Conservation (phyloP, 768 basidiomycete genomes). For the Hysterangium stoloniferum region DNA sequence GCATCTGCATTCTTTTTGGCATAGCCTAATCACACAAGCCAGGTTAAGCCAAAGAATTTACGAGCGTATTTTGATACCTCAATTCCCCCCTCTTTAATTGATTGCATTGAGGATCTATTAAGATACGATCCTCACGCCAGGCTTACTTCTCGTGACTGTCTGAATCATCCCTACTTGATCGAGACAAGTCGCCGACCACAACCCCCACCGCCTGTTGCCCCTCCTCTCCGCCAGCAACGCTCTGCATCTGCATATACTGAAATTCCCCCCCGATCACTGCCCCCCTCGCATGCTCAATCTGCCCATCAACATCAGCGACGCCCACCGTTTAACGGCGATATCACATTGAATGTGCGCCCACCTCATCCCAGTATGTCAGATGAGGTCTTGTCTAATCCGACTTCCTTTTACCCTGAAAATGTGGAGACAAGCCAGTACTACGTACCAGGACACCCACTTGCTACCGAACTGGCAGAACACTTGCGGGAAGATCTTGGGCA, state of each 20-base stretch:
- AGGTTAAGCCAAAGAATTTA: slow-evolving; percentile 63
- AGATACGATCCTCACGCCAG: slow-evolving; percentile 87
- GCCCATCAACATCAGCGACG: slow-evolving; percentile 24
- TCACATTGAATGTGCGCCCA: slow-evolving; percentile 21
- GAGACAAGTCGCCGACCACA: slow-evolving; percentile 66
- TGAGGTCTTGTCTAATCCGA: slow-evolving; percentile 39
- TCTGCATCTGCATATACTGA: slow-evolving; percentile 27
- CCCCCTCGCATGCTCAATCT: slow-evolving; percentile 42
- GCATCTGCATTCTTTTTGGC: slow-evolving; percentile 6
- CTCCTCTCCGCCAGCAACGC: slow-evolving; percentile 19
- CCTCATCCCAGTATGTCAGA: slow-evolving; percentile 38
- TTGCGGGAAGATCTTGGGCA: slow-evolving; percentile 6
- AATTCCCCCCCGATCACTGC: slow-evolving; percentile 35
- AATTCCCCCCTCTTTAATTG: slow-evolving; percentile 73
- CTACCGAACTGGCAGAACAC: background rate
- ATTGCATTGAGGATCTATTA: slow-evolving; percentile 87
- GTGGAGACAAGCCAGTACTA: background rate
- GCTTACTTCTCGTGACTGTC: slow-evolving; percentile 78
- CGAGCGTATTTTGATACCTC: slow-evolving; percentile 68
- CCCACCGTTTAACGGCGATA: slow-evolving; percentile 27
- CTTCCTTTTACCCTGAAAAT: slow-evolving; percentile 36
- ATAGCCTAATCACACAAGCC: slow-evolving; percentile 12
- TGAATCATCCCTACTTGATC: slow-evolving; percentile 82
- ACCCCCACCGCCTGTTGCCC: slow-evolving; percentile 41
- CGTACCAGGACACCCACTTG: background rate